phyloP scores from a whole-genome alignment of 495 filamentous ascomycete species.

The Tuber indicum region DNA sequence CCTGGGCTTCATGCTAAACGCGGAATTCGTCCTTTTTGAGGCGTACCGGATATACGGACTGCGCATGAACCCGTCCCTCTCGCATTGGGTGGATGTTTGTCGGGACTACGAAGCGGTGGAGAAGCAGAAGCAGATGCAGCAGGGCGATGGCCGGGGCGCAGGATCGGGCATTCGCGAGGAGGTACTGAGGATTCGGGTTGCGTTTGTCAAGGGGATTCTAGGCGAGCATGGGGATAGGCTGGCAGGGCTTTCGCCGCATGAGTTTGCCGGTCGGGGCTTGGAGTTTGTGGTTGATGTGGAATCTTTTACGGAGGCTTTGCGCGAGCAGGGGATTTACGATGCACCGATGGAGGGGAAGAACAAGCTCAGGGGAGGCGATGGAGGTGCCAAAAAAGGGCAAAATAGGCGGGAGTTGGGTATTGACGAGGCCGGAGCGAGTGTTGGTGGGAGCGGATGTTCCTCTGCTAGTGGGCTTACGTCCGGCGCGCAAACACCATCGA shows the following conservation, averaged over 20 bases:
- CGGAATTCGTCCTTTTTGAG: slow-evolving; percentile 40
- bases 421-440: slow-evolving; percentile 5
- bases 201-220: slow-evolving; percentile 40
- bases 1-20: slow-evolving; percentile 40
- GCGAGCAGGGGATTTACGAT: slow-evolving; percentile 30
- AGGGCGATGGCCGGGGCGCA: background rate
- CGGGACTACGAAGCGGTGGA: slow-evolving; percentile 35
- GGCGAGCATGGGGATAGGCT: slow-evolving; percentile 35
- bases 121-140: slow-evolving; percentile 18
- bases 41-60: slow-evolving; percentile 38
- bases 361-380: slow-evolving; percentile 13
- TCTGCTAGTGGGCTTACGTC: slow-evolving; percentile 24
- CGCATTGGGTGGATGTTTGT: slow-evolving; percentile 46
- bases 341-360: slow-evolving; percentile 13
- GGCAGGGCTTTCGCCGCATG: slow-evolving; percentile 31
- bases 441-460: slow-evolving; percentile 20
- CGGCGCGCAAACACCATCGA: slow-evolving; percentile 26
- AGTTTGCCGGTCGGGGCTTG: slow-evolving; percentile 33
- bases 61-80: slow-evolving; percentile 44
- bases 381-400: background rate
- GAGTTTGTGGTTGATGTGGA: slow-evolving; percentile 35
- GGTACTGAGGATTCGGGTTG: slow-evolving; percentile 36
- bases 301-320: slow-evolving; percentile 25
- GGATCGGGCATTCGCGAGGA: slow-evolving; percentile 33
- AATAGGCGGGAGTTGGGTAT: slow-evolving; percentile 13